Base-by-base conservation (phyloP, 176 grass and related monocot species). In the Lolium rigidum region DNA sequence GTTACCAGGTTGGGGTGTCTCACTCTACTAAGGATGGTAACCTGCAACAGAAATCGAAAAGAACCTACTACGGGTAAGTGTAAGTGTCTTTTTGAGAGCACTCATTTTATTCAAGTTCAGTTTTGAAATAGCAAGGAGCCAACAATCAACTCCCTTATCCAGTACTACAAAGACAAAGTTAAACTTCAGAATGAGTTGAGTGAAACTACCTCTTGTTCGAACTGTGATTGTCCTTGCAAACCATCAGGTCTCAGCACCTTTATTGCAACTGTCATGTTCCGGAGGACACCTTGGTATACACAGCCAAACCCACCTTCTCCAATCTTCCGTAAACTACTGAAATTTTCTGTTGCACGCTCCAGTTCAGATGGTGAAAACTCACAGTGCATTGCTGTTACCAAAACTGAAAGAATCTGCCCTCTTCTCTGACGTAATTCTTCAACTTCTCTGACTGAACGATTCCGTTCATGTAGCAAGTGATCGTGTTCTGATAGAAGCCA, bases 271-370 rank as follows among this genome's bases (percentile, higher is more conserved):
- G 38, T 60, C 88, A 89, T 89, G 49, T 89, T 85, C 51, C 88
- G 59, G 25, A 85, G 59, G 69, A 49, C 44, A 81, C 82, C 88
- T 89, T 39, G 85, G 69, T 81, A 89, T 65, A 89, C 88, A 17
- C 69, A 76, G 5, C 82, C 88, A 85, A 89, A 89, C 60, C 88
- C 88, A 60, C 88, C 88, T 85, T 89, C 83, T 69, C 88, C 88
- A 16, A 89, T 89, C 77, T 85, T 85, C 83, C 80, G 60, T 9
- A n/a, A 85, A 76, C 22, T 85, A 57, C 70, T 81, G 70, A 81
- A 89, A 81, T 89, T 85, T 81, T 41, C 25, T 60, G 88, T 89
- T 60, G 88, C 88, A 41, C 6, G 24, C 70, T 89, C 83, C 70
- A 85, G 20, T 76, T 89, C 88, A 81, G 82, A 81, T 21, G 39